Percentiles rank a stretch among this genome's conserved stretches.
Conservation (phyloP, 1,284 basidiomycete genomes). For the Microbotryomycetes sp. region DNA sequence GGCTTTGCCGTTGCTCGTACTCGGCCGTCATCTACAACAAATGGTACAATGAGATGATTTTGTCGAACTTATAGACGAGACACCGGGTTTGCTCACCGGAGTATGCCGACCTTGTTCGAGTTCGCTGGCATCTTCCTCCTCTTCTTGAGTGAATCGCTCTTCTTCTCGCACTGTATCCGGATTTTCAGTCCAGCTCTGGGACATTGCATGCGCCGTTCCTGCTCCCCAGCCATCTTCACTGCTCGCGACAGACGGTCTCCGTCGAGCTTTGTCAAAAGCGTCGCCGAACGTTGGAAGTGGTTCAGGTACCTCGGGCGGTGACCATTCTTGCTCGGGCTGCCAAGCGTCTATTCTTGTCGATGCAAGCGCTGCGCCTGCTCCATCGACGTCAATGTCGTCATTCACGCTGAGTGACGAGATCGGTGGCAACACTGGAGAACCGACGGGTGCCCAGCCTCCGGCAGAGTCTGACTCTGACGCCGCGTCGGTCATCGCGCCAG, state of each 20-base stretch:
- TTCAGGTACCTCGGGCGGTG: background rate
- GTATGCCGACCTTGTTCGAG: background rate
- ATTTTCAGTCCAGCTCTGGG: no score
- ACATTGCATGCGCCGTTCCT: background rate
- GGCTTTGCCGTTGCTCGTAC: no score
- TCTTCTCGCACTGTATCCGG: background rate
- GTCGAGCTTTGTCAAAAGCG: background rate
- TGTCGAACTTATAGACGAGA: no score
- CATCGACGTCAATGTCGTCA: background rate
- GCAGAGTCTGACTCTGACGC: background rate
- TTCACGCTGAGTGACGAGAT: background rate
- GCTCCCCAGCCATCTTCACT: background rate
- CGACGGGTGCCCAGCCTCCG: slow-evolving; percentile 7
- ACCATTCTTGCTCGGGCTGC: slow-evolving; percentile 3
- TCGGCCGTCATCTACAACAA: no score
- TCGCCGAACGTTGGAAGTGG: background rate
- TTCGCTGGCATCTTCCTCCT: background rate
- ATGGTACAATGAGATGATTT: no score
- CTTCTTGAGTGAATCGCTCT: background rate
- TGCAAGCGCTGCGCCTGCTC: background rate
- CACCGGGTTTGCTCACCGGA: background rate
- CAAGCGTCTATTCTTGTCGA: background rate
- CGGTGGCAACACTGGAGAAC: slow-evolving; percentile 9
- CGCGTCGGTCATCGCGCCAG: background rate
- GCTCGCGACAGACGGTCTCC: slow-evolving; percentile 2